Conservation (phyloP, 177 flowering plant species). For the Vitis hybrid region DNA sequence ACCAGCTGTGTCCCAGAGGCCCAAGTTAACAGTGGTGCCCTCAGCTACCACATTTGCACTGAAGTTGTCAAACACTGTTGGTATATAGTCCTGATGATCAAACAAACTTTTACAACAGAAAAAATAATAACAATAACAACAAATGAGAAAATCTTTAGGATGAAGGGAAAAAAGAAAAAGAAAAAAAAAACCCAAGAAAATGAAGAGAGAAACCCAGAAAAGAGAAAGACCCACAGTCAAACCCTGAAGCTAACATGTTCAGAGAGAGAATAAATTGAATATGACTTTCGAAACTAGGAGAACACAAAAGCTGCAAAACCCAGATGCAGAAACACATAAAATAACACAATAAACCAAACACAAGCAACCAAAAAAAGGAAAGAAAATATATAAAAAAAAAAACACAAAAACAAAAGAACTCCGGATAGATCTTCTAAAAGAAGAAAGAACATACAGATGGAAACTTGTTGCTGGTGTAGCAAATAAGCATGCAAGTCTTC, state of each 20-base stretch:
- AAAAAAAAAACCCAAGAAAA: background rate
- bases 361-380: slow-evolving; percentile 7
- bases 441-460: slow-evolving; percentile 63
- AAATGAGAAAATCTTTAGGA: background rate
- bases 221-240: background rate
- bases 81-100: slow-evolving; percentile 77
- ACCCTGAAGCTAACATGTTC: slow-evolving; percentile 4
- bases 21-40: slow-evolving; percentile 89
- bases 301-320: slow-evolving; percentile 24
- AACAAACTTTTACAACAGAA: background rate
- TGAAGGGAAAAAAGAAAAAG: background rate
- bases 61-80: slow-evolving; percentile 96
- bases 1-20: slow-evolving; percentile 99
- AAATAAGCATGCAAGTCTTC: slow-evolving; percentile 93
- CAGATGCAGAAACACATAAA: slow-evolving; percentile 12
- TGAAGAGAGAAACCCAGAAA: background rate
- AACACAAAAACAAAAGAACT: slow-evolving; percentile 11
- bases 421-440: slow-evolving; percentile 10
- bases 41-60: slow-evolving; percentile 95
- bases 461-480: slow-evolving; percentile 93
- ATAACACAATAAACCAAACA: background rate
- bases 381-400: background rate
- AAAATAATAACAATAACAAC: slow-evolving; percentile 3
- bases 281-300: background rate
- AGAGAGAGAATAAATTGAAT: background rate